Base-by-base conservation (phyloP, 1,139 yeast genomes). In the Geotrichum europaeum region DNA sequence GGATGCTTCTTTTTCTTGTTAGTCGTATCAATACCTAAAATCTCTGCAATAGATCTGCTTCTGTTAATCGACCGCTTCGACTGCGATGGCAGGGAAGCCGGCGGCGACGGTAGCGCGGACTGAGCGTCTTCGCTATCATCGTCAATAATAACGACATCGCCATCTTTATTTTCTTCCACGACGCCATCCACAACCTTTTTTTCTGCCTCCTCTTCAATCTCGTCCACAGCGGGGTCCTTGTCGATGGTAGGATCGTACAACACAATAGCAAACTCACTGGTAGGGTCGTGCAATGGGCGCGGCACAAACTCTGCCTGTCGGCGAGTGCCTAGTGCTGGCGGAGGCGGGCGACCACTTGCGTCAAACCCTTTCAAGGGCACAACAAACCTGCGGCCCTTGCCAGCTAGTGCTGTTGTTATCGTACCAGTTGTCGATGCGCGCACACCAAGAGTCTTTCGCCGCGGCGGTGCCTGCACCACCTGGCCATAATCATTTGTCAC, bases 241-340 rank as follows among this genome's bases (percentile, higher is more conserved):
- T 89, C 96, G 3, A 92, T 86, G 0, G 98, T 89, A 0, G 99
- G 99, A 71, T 94, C 99, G 69, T 90, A 94, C 55, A 94, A 78
- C 1, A 94, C 98, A 60, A 95, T 90, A 0, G 99, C 98, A 70
- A 90, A 86, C 72, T 94, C 98, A 64, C 87, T 90, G 58, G 86
- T 81, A 0, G 99, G 99, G 74, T 94, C 99, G 71, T 92, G 96
- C 20, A 94, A 78, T 0, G 99, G 96, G 62, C 94, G 77, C 2
- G 99, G 97, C 18, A 91, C 89, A 55, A 89, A 73, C 2, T 83
- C 79, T 0, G 86, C 81, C 65, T 84, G 84, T 50, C 86, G 82
- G 64, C 87, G 82, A 59, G 91, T 90, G 0, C 98, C 98, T 62
- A 92, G 76, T 0, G 91, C 85, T 0, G 95, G 92, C 1, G 96